These are phyloP conservation scores for Leucosporidium yakuticum DNA, from an alignment of 768 basidiomycete species.

Conservation along the genomic window DNA sequence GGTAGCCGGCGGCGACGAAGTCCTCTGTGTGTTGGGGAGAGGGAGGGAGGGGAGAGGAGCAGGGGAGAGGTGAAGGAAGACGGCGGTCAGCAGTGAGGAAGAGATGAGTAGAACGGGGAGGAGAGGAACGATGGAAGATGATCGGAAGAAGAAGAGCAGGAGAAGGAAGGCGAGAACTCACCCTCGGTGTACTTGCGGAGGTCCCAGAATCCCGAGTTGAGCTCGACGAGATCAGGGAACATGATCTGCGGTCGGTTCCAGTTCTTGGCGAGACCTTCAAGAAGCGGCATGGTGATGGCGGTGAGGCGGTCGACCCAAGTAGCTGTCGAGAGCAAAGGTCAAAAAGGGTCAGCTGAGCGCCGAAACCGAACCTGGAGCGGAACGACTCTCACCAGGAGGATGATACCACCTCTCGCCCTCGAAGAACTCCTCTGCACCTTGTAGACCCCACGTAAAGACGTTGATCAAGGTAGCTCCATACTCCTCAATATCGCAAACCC, in stretches of 20 bases:
- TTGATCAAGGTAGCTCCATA: conserved; percentile 30
- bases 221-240: conserved; percentile 29
- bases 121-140: neutral
- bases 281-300: conserved; percentile 23
- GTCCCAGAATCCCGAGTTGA: conserved; percentile 36
- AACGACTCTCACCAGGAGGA: conserved; percentile 17
- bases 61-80: neutral
- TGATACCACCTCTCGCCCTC: conserved; percentile 32
- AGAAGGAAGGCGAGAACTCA: neutral
- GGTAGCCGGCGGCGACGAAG: conserved; percentile 29
- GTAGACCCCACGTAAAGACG: conserved; percentile 31
- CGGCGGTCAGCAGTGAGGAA: too few relatives aligned
- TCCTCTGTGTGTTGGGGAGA: conserved; percentile 20
- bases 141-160: too few relatives aligned
- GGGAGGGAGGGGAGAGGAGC: neutral
- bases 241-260: conserved; percentile 29
- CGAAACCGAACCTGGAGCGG: neutral
- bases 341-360: neutral
- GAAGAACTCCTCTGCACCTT: conserved; percentile 33
- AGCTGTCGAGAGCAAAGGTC: conserved; percentile 3
- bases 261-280: conserved; percentile 18
- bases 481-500: conserved; percentile 31
- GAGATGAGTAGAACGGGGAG: too few relatives aligned
- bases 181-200: conserved; percentile 33
- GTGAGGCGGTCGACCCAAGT: conserved; percentile 29